Base-by-base conservation (phyloP, 805 yeast species). In the Teunomyces lycoperdinae region DNA sequence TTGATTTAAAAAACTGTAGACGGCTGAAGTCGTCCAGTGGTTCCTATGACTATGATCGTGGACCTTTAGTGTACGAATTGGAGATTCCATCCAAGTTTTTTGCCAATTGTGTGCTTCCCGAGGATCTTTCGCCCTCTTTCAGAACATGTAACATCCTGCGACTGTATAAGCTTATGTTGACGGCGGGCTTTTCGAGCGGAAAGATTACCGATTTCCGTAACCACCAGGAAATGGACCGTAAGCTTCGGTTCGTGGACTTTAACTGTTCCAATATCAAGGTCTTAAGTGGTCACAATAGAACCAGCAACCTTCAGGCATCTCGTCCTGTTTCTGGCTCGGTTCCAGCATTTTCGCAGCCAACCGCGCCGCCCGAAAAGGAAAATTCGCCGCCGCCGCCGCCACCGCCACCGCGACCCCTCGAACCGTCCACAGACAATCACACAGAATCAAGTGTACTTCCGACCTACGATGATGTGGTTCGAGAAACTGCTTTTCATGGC, bases 121-220 rank as follows among this genome's bases (percentile, higher is more conserved):
- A 71, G 41, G 54, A 69, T 36, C 63, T 78, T 3, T 66, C 82
- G 2, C 87, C 88, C 2, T 62, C 78, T 14, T 84, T 85, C 59
- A 62, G 58, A 24, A 74, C 83, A 4, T 82, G 87, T 56, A 83
- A 81, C 55, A 71, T 84, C 17, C 57, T 67, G 9, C 68, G 86
- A 33, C 53, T 49, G n/a, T 80, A 81, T 55, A 51, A 56, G 4
- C 45, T 79, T 35, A 60, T 56, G 33, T 56, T 77, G 9, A 52
- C 54, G 1, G 68, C 62, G 4, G 73, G 71, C 6, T 40, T 63
- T 16, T 55, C 66, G 2, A 46, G 58, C 44, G 67, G 61, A 35
- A 56, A 54, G 42, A 51, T 67, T 13, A 11, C 13, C 17, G 66
- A 62, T 34, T 54, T 55, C 27, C 51, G 48, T 28, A 45, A 39